Percentiles rank a stretch among this genome's conserved stretches.
These are phyloP conservation scores for Coix lacrymajobi DNA, from an alignment of 176 grass and related monocot species.

Conservation along the genomic window DNA sequence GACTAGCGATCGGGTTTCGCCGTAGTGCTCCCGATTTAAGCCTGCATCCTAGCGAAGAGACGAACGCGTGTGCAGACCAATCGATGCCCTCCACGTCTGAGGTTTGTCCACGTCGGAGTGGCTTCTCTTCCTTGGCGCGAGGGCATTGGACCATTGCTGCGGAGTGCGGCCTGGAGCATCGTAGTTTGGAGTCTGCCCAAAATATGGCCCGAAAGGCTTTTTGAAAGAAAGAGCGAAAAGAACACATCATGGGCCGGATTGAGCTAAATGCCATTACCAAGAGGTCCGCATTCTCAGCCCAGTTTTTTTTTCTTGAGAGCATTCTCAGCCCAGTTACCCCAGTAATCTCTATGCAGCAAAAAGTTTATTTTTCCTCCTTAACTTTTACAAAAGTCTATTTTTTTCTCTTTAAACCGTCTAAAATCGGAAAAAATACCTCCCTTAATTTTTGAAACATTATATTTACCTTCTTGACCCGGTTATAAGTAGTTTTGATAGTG, in stretches of 20 bases:
- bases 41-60: not conserved
- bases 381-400: too few species aligned
- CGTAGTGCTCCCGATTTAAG: conserved; percentile 31
- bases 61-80: conserved; percentile 71
- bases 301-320: too few species aligned
- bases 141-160: not conserved
- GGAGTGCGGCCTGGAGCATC: not conserved
- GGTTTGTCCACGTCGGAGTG: conserved; percentile 26
- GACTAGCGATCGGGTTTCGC: not conserved
- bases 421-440: too few species aligned
- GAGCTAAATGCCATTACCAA: not conserved
- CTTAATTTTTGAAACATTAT: too few species aligned
- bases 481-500: too few species aligned
- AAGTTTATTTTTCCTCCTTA: too few species aligned
- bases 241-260: not conserved
- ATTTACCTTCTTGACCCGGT: too few species aligned
- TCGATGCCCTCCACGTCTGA: conserved; percentile 36
- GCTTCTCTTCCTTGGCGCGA: conserved; percentile 24
- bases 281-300: not conserved
- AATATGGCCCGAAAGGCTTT: not conserved
- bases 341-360: too few species aligned
- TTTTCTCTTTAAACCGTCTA: too few species aligned
- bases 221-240: not conserved
- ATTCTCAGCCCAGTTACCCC: too few species aligned
- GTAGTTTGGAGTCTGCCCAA: not conserved